Evolutionary conservation across 2,329 filamentous ascomycete genomes (phyloP).

Genomic region (Sporothrix variecibatus): DNA sequence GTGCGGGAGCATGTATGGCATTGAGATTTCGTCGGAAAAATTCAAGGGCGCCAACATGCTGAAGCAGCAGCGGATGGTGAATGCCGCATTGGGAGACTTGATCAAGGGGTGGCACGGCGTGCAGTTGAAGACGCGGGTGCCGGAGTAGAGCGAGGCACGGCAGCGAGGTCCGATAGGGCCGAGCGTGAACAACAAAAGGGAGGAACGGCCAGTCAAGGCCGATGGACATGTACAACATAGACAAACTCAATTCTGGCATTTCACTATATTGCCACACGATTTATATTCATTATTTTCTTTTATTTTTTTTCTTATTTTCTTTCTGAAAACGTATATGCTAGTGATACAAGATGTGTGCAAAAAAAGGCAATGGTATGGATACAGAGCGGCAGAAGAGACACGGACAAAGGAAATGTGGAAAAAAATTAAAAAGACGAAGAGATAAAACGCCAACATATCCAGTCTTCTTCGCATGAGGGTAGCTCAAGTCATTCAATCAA

Average conservation of each 20-base stretch:
- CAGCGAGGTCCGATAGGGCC: neutral
- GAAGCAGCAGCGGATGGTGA: constrained; percentile 82
- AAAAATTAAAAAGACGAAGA: neutral
- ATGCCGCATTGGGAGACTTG: constrained; percentile 70
- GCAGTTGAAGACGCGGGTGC: constrained; percentile 70
- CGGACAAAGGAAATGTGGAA: neutral
- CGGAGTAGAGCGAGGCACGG: constrained; percentile 33
- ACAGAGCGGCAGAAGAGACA: neutral
- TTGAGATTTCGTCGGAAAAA: constrained; percentile 71
- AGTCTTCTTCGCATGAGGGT: neutral
- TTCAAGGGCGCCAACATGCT: constrained; percentile 73
- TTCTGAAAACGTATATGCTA: neutral
- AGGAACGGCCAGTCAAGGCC: neutral
- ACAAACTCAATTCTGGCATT: neutral
- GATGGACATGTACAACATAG: constrained; percentile 7
- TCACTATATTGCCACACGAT: neutral
- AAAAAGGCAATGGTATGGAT: constrained; percentile 7
- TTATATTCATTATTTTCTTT: neutral
- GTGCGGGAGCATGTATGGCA: constrained; percentile 85
- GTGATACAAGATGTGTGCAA: neutral
- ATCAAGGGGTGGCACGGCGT: constrained; percentile 83
- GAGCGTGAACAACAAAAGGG: neutral
- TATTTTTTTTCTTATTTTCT: neutral
- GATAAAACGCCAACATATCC: constrained; percentile 5
- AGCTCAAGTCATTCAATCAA: neutral